A percentile compares a stretch with the other conserved stretches of the same genome.
Conservation (phyloP, 495 filamentous ascomycete genomes). For the Monascus purpureus region DNA sequence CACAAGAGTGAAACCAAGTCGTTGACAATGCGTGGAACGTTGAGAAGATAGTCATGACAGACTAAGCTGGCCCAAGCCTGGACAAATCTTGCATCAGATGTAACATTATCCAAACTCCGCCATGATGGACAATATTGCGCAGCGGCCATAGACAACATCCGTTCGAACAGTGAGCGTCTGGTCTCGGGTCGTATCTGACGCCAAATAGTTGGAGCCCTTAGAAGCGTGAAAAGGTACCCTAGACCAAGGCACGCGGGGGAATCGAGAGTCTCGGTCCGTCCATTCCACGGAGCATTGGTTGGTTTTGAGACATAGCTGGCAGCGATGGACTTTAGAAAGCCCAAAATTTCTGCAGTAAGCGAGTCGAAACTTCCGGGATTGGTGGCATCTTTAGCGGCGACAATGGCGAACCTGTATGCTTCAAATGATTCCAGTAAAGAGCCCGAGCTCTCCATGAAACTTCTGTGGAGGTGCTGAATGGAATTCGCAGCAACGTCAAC, state of each 20-base stretch:
- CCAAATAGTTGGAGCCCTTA: constrained; percentile 22
- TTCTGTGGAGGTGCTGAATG: constrained; percentile 20
- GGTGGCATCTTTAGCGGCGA: constrained; percentile 10
- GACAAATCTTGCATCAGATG: constrained; percentile 19
- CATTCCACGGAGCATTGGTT: constrained; percentile 24
- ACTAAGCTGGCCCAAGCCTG: constrained; percentile 30
- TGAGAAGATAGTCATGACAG: constrained; percentile 31
- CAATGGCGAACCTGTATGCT: constrained; percentile 23
- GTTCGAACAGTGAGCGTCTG: constrained; percentile 18
- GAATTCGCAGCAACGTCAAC: constrained; percentile 15
- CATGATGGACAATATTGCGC: constrained; percentile 17
- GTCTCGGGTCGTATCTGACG: constrained; percentile 11
- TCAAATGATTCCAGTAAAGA: constrained; percentile 25
- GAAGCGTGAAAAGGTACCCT: constrained; percentile 22
- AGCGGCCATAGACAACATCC: constrained; percentile 23
- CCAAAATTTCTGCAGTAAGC: constrained; percentile 14
- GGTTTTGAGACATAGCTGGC: constrained; percentile 14
- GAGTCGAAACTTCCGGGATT: constrained; percentile 12
- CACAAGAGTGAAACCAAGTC: constrained; percentile 23
- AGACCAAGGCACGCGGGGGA: constrained; percentile 17
- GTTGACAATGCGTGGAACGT: constrained; percentile 17
- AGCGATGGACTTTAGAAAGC: constrained; percentile 17
- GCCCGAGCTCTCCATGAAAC: constrained; percentile 12
- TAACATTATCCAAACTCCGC: constrained; percentile 14
- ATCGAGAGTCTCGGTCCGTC: constrained; percentile 20